Percentiles rank a stretch among this genome's conserved stretches.
phyloP scores from a whole-genome alignment of 768 basidiomycete genomes.

The Mycena epipterygia region DNA sequence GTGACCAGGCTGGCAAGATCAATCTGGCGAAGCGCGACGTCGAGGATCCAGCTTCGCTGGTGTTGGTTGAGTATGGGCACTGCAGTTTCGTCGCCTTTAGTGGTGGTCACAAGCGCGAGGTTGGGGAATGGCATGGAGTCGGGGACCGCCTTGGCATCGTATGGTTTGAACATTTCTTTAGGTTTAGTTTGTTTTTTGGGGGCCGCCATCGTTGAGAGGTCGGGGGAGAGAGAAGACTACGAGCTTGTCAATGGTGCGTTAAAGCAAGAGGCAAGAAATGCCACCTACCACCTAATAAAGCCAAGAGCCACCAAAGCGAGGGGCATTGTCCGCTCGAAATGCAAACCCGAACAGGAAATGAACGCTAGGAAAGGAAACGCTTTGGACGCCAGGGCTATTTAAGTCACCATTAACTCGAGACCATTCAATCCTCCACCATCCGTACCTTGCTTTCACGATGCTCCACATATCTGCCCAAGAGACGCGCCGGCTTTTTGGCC shows the following conservation, averaged over 20 bases:
- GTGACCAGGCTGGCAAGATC: background rate
- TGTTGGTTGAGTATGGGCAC: slow-evolving; percentile 14
- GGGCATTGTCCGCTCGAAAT: too few species aligned
- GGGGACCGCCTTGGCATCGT: background rate
- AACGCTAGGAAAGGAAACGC: too few species aligned
- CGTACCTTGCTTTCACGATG: background rate
- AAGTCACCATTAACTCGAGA: background rate
- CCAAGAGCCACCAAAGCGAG: too few species aligned
- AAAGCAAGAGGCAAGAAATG: background rate
- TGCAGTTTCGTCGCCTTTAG: background rate
- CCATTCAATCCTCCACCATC: background rate
- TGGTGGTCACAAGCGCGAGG: too few species aligned
- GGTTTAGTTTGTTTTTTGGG: background rate
- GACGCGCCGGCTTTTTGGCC: slow-evolving; percentile 12
- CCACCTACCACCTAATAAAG: too few species aligned
- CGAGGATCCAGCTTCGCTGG: slow-evolving; percentile 19
- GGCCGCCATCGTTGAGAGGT: background rate
- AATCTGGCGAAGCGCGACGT: slow-evolving; percentile 1
- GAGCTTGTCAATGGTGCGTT: background rate
- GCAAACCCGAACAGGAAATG: too few species aligned
- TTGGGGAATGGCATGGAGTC: background rate
- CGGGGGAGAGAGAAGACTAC: background rate
- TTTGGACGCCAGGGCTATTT: background rate
- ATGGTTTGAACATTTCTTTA: slow-evolving; percentile 22
- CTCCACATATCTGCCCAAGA: background rate